Percentiles rank a stretch among this genome's conserved stretches.
These are phyloP conservation scores for Malus hybrid DNA, from an alignment of 331 rosid species.

Conservation along the genomic window DNA sequence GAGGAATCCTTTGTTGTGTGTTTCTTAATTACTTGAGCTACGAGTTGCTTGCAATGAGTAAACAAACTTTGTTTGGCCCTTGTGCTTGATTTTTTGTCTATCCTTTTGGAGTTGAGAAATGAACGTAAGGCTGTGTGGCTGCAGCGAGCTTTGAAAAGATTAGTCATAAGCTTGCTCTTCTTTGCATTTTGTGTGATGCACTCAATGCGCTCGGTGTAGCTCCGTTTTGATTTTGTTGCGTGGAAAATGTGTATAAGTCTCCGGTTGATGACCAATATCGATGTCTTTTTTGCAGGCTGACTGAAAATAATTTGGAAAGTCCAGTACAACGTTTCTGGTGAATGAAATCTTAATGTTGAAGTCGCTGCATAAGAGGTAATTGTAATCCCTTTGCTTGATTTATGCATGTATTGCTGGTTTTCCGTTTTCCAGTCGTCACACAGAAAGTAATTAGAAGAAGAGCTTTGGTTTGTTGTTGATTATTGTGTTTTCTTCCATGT, in stretches of 20 bases:
- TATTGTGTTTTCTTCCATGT: constrained; percentile 14
- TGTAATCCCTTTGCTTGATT: neutral
- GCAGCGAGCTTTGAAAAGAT: too few relatives aligned
- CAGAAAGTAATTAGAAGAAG: neutral
- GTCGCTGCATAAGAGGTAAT: constrained; percentile 15
- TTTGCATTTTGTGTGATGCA: neutral
- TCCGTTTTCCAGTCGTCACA: neutral
- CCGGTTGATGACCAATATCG: neutral
- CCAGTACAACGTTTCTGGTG: too few relatives aligned
- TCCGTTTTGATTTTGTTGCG: neutral
- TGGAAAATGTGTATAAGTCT: neutral
- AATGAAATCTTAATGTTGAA: neutral
- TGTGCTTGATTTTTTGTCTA: neutral
- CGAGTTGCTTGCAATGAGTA: neutral
- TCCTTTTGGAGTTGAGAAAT: neutral
- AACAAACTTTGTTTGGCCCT: neutral
- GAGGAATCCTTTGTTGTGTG: neutral
- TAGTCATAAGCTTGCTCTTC: neutral
- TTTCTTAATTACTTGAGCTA: too few relatives aligned
- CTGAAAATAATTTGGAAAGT: neutral
- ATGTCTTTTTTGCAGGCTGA: constrained; percentile 21
- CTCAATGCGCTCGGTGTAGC: neutral
- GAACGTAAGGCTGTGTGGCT: neutral
- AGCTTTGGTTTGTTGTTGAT: constrained; percentile 16
- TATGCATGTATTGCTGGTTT: constrained; percentile 6